Percentiles rank a stretch among this genome's conserved stretches.
phyloP scores from a whole-genome alignment of 768 basidiomycete species.

The Boletus reticuloceps region DNA sequence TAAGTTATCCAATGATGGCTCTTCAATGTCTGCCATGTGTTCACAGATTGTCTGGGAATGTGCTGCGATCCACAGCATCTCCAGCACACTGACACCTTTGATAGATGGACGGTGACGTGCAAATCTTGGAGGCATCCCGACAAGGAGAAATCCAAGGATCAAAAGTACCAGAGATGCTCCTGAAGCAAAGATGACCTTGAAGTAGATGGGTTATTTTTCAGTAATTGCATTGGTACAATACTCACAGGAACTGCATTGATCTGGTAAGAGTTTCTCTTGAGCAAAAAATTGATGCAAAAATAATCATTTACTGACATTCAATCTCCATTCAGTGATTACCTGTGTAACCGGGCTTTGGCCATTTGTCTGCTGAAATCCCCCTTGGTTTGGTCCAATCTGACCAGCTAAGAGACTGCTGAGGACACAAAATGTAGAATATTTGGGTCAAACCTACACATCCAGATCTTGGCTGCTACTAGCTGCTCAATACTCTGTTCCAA shows the following conservation, averaged over 20 bases:
- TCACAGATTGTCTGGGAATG: conserved; percentile 1
- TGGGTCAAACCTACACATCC: conserved; percentile 5
- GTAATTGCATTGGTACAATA: not conserved
- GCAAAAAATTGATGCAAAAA: not conserved
- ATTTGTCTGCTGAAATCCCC: not conserved
- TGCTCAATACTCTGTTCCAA: conserved; percentile 2
- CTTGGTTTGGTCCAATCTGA: not conserved
- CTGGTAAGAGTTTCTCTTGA: not conserved
- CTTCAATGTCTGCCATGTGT: not conserved
- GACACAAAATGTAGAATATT: not conserved
- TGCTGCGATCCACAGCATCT: conserved; percentile 8
- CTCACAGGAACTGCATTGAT: conserved; percentile 17
- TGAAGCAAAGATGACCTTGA: conserved; percentile 3
- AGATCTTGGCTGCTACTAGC: conserved; percentile 4
- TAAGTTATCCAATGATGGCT: not conserved
- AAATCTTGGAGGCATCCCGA: not conserved
- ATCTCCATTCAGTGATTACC: conserved; percentile 5
- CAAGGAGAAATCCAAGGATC: not conserved
- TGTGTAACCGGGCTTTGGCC: conserved; percentile 7
- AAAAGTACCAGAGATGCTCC: conserved; percentile 4
- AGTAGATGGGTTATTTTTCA: not conserved
- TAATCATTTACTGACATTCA: conserved; percentile 7
- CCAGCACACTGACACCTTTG: conserved; percentile 9
- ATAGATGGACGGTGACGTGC: not conserved
- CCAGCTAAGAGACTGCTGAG: not conserved